These are phyloP conservation scores for Ophiocordyceps camponoti-saundersi DNA, from an alignment of 2,329 filamentous ascomycete species.

Conservation along the genomic window DNA sequence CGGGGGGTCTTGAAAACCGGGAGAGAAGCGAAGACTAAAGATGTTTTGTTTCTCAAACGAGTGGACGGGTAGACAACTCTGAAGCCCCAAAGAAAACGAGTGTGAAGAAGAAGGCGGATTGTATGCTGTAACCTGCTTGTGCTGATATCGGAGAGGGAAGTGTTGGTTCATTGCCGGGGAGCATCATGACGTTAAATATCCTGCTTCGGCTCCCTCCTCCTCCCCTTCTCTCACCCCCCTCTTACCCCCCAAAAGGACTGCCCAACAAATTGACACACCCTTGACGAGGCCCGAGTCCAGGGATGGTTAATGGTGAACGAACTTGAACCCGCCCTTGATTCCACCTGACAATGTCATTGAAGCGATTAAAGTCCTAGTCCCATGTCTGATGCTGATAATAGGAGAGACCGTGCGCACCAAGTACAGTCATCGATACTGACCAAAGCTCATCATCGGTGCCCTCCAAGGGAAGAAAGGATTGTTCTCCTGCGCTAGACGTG, in stretches of 20 bases:
- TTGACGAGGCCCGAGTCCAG: not conserved
- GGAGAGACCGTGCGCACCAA: too few relatives aligned
- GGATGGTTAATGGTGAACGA: slow-evolving; percentile 2
- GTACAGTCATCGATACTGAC: too few relatives aligned
- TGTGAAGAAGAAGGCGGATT: slow-evolving; percentile 1
- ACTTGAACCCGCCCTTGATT: slow-evolving; percentile 1
- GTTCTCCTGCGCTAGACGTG: too few relatives aligned
- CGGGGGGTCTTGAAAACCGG: not conserved
- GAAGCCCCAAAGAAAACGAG: slow-evolving; percentile 5
- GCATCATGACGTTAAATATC: slow-evolving; percentile 7
- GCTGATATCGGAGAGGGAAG: slow-evolving; percentile 2
- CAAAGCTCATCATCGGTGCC: too few relatives aligned
- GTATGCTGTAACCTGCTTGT: slow-evolving; percentile 3
- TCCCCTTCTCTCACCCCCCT: not conserved
- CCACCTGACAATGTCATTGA: not conserved
- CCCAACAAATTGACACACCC: not conserved
- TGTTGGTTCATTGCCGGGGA: slow-evolving; percentile 2
- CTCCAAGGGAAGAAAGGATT: too few relatives aligned
- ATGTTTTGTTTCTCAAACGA: slow-evolving; percentile 3
- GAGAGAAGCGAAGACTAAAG: not conserved
- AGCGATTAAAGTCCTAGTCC: not conserved
- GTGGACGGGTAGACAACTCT: slow-evolving; percentile 6
- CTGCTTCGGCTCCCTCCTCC: not conserved
- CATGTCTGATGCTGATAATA: too few relatives aligned
- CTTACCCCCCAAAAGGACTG: not conserved